Conservation (phyloP, 768 basidiomycete species). For the Panellus pusillus region DNA sequence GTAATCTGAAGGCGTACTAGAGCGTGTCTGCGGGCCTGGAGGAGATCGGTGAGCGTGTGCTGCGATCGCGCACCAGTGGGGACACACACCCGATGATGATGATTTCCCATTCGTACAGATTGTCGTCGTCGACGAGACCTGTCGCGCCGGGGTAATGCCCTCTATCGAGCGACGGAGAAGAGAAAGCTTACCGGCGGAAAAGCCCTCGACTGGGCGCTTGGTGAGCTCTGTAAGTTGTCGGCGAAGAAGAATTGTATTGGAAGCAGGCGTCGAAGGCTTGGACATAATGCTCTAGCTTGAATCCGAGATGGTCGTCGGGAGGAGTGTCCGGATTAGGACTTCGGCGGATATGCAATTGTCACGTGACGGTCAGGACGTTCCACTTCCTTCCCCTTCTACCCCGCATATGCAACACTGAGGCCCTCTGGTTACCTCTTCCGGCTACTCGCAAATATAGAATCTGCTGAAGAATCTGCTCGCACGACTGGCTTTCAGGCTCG, state of each 20-base stretch:
- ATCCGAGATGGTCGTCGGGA: neutral
- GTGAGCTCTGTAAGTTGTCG: constrained; percentile 83
- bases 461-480: too few species aligned
- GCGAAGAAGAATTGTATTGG: constrained; percentile 67
- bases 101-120: constrained; percentile 96
- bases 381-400: too few species aligned
- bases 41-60: constrained; percentile 22
- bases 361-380: too few species aligned
- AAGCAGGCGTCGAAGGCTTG: constrained; percentile 41
- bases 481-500: too few species aligned
- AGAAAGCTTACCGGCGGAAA: constrained; percentile 75
- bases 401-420: too few species aligned
- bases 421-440: too few species aligned
- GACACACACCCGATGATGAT: constrained; percentile 83
- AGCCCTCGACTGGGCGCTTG: constrained; percentile 93
- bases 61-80: neutral
- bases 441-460: too few species aligned
- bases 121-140: constrained; percentile 94
- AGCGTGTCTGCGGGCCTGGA: constrained; percentile 86
- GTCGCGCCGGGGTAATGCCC: constrained; percentile 23
- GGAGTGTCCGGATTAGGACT: neutral
- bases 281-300: constrained; percentile 36
- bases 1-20: constrained; percentile 56
- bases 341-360: too few species aligned
- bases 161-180: constrained; percentile 28